Conservation (phyloP, 495 filamentous ascomycete species). For the Xylaria scruposa region DNA sequence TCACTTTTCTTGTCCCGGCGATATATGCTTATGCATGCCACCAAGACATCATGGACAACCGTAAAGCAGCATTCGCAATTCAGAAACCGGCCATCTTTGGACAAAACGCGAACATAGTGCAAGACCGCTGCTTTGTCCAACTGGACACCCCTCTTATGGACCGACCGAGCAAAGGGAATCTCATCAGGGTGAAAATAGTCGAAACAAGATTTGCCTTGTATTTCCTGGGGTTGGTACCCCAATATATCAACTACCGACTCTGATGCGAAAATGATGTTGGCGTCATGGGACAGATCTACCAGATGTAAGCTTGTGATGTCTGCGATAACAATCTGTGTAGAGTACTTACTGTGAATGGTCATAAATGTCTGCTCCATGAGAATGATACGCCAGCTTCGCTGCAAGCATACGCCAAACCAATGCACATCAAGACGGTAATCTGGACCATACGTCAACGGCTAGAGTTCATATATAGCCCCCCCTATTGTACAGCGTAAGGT, state of each 20-base stretch:
- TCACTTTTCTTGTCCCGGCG: slow-evolving; percentile 70
- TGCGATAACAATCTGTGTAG: slow-evolving; percentile 24
- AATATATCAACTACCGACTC: slow-evolving; percentile 83
- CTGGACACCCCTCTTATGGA: slow-evolving; percentile 75
- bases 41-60: slow-evolving; percentile 84
- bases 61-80: slow-evolving; percentile 91
- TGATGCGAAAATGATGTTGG: slow-evolving; percentile 82
- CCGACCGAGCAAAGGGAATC: slow-evolving; percentile 72
- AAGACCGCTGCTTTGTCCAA: slow-evolving; percentile 87
- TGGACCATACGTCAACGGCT: slow-evolving; percentile 36
- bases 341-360: slow-evolving; percentile 82
- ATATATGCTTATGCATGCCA: slow-evolving; percentile 86
- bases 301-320: slow-evolving; percentile 32
- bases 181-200: slow-evolving; percentile 88
- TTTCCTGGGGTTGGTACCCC: slow-evolving; percentile 77
- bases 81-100: slow-evolving; percentile 74
- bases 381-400: slow-evolving; percentile 38
- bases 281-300: slow-evolving; percentile 75
- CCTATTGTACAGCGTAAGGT: slow-evolving; percentile 37
- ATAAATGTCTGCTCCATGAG: slow-evolving; percentile 92
- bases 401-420: slow-evolving; percentile 39
- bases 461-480: slow-evolving; percentile 36
- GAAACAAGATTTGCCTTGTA: slow-evolving; percentile 79
- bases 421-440: slow-evolving; percentile 30
- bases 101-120: slow-evolving; percentile 76